Evolutionary conservation across 306 rosid species (phyloP), one percentile per base, ranked within the genome.

Genomic region (Lupinus albus): DNA sequence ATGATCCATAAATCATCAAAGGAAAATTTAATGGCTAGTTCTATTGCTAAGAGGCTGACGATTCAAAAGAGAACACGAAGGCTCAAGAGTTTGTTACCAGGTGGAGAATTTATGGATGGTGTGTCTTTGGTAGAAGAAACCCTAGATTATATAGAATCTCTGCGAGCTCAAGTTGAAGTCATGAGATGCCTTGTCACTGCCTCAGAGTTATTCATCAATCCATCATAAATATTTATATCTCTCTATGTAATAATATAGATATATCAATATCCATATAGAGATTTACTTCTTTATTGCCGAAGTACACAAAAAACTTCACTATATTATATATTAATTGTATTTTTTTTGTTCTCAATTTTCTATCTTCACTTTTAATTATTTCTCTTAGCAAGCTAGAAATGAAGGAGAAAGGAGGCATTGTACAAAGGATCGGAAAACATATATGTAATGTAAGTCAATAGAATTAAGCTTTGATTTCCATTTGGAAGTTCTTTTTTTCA

Each of bases 81-180:
- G 54, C 82, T 92, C 2, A 85, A 76, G 79, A 78, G 87, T 38
- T 70, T 92, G 11, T 71, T 92, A 10, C 97, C 96, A 7, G 96
- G 97, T 0, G 96, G 96, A 20, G 82, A 87, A 57, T 81, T 42
- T 46, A 81, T 89, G 89, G 95, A 89, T 7, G 88, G 81, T 33
- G 51, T 64, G 15, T 71, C 71, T 51, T 77, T 92, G 88, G 76
- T 92, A 8, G 86, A 80, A 18, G 97, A 92, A 92, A 78, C 96
- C 86, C 92, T 92, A 79, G 97, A 92, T 82, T 92, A 92, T 52
- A 72, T 92, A 0, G 15, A 74, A 45, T 83, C 89, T 10, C 73
- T 92, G 4, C 76, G 67, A 65, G 87, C 90, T 81, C 97, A 92
- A 70, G 89, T 89, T 78, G 92, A 89, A 82, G 95, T 85, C 0